Conservation (phyloP, 2,329 filamentous ascomycete genomes). For the Aschersonia sp. region DNA sequence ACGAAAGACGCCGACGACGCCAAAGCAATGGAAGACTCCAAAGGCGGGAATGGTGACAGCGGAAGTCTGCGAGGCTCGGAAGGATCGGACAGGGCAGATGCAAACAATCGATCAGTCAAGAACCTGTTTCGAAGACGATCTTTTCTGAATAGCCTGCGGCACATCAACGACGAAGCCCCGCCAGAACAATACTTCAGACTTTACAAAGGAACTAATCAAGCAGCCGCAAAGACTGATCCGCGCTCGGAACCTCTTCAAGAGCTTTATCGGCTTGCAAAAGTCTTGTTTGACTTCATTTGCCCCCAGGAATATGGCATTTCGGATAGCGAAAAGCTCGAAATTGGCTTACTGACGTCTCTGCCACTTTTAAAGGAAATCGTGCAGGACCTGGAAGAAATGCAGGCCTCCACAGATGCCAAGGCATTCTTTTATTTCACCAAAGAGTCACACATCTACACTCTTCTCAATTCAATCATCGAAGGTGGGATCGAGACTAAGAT, state of each 20-base stretch:
- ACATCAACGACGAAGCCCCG: slow-evolving; percentile 37
- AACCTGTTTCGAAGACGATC: slow-evolving; percentile 45
- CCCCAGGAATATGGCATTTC: slow-evolving; percentile 97
- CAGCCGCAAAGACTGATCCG: slow-evolving; percentile 59
- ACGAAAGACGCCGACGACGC: slow-evolving; percentile 26
- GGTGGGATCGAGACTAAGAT: slow-evolving; percentile 97
- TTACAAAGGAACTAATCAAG: slow-evolving; percentile 60
- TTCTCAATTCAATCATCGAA: slow-evolving; percentile 94
- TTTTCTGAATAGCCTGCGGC: slow-evolving; percentile 38
- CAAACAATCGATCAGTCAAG: slow-evolving; percentile 19
- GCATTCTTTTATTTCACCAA: slow-evolving; percentile 99
- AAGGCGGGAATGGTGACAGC: slow-evolving; percentile 11
- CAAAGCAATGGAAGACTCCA: slow-evolving; percentile 21
- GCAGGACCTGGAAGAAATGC: slow-evolving; percentile 89
- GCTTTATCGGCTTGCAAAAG: slow-evolving; percentile 83
- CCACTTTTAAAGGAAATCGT: slow-evolving; percentile 95
- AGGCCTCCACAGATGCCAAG: slow-evolving; percentile 85
- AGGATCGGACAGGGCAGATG: slow-evolving; percentile 25
- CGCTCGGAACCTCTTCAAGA: slow-evolving; percentile 81
- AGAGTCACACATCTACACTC: slow-evolving; percentile 95
- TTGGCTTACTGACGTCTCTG: slow-evolving; percentile 83
- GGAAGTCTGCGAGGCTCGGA: slow-evolving; percentile 11
- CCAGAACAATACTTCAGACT: slow-evolving; percentile 78
- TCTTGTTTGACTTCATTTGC: slow-evolving; percentile 95
- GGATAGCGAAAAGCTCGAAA: slow-evolving; percentile 94